A percentile compares a stretch with the other conserved stretches of the same genome.
Evolutionary conservation across 768 basidiomycete genomes (phyloP).

Genomic region (Aureoboletus auriporus): DNA sequence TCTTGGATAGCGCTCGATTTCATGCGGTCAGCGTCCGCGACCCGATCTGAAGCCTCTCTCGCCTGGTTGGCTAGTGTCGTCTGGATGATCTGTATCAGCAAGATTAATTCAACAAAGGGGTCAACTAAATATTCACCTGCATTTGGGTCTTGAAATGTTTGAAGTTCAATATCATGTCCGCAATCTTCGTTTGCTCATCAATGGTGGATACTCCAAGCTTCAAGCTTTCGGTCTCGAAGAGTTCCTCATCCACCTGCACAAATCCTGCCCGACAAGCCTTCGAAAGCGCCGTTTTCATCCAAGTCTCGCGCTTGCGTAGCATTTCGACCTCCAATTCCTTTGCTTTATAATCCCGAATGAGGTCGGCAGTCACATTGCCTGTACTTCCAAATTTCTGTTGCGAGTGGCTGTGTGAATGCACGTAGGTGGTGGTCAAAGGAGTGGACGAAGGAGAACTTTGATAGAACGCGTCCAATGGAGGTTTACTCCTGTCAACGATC

Average conservation of each 20-base stretch:
- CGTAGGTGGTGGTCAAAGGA: conserved; percentile 47
- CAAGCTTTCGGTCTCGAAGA: conserved; percentile 32
- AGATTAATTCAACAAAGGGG: background rate
- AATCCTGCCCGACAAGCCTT: conserved; percentile 80
- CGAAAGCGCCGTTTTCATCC: conserved; percentile 79
- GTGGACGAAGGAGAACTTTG: conserved; percentile 37
- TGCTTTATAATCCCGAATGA: conserved; percentile 73
- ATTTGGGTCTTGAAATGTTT: conserved; percentile 86
- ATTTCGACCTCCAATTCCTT: conserved; percentile 80
- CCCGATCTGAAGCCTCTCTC: conserved; percentile 66
- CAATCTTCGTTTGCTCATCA: conserved; percentile 48
- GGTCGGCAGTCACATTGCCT: conserved; percentile 68
- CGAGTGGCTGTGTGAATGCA: conserved; percentile 36
- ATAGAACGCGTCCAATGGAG: conserved; percentile 63
- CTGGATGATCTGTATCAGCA: conserved; percentile 35
- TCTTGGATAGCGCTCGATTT: conserved; percentile 83
- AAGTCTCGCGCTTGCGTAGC: conserved; percentile 71
- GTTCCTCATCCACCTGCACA: conserved; percentile 56
- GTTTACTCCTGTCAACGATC: conserved; percentile 48
- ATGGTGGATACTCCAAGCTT: conserved; percentile 31
- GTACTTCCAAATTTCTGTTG: conserved; percentile 47
- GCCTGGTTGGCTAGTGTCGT: conserved; percentile 74
- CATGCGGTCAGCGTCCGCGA: conserved; percentile 76
- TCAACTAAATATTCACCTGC: conserved; percentile 54
- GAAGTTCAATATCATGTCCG: conserved; percentile 73